These are phyloP conservation scores for Rutidosis leptorrhynchoides DNA, from an alignment of 129 eudicot genomes.

Conservation along the genomic window DNA sequence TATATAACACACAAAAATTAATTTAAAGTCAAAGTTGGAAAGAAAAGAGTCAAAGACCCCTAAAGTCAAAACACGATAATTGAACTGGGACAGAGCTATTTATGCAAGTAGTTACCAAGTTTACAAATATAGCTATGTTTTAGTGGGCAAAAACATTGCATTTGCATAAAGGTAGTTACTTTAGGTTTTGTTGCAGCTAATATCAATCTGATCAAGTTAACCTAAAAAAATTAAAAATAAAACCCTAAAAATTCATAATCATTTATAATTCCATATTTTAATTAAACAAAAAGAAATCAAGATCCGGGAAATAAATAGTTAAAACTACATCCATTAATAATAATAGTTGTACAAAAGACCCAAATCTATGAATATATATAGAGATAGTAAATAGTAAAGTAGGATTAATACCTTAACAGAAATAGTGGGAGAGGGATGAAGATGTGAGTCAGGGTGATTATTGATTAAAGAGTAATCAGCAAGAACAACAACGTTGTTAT, in stretches of 20 bases:
- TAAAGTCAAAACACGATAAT: too few relatives aligned
- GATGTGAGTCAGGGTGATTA: slow-evolving; percentile 27
- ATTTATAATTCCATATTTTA: too few relatives aligned
- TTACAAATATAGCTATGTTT: neutral
- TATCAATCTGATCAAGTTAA: neutral
- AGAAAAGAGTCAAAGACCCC: too few relatives aligned
- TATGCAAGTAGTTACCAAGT: neutral
- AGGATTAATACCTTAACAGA: slow-evolving; percentile 41
- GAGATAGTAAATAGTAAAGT: neutral
- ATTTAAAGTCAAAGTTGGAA: too few relatives aligned
- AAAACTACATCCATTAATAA: neutral
- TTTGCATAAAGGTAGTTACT: neutral
- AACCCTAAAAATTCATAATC: neutral
- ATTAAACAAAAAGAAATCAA: neutral
- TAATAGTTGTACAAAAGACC: neutral
- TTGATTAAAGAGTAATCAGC: slow-evolving; percentile 47
- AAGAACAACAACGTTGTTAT: slow-evolving; percentile 55
- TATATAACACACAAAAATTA: too few relatives aligned
- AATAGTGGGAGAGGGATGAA: slow-evolving; percentile 29
- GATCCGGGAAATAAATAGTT: neutral
- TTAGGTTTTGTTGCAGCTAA: neutral
- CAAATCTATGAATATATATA: neutral
- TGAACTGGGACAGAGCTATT: too few relatives aligned
- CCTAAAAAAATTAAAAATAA: neutral
- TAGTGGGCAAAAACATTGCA: neutral